A percentile compares a stretch with the other conserved stretches of the same genome.
Conservation (phyloP, 768 basidiomycete genomes). For the Auriscalpium microsporum region DNA sequence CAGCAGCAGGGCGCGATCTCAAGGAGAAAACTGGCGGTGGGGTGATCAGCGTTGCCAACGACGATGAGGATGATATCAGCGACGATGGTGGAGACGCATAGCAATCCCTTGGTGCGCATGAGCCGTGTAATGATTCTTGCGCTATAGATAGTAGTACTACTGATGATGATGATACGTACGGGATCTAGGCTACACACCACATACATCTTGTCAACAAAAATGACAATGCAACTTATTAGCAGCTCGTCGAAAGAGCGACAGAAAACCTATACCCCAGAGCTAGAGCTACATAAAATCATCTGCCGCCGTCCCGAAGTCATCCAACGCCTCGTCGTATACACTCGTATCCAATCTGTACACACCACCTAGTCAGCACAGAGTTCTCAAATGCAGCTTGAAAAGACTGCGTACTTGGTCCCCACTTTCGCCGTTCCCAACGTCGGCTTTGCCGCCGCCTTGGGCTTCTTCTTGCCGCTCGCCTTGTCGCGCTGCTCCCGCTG, state of each 20-base stretch:
- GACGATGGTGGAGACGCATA: conserved; percentile 35
- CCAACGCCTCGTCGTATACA: conserved; percentile 81
- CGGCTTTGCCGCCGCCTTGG: conserved; percentile 63
- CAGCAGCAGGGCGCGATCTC: conserved; percentile 58
- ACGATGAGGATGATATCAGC: conserved; percentile 56
- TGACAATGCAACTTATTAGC: too few species aligned
- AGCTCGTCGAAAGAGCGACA: too few species aligned
- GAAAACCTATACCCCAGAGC: background rate
- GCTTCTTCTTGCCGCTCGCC: conserved; percentile 85
- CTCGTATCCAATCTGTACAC: conserved; percentile 61
- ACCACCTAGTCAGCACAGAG: conserved; percentile 7
- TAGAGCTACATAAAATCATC: conserved; percentile 86
- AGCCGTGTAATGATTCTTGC: too few species aligned
- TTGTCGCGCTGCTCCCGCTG: conserved; percentile 85
- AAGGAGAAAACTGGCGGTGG: conserved; percentile 59
- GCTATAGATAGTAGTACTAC: too few species aligned
- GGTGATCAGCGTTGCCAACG: conserved; percentile 59
- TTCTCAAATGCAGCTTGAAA: background rate
- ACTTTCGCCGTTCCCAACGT: conserved; percentile 65
- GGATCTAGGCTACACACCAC: too few species aligned
- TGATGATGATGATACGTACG: too few species aligned
- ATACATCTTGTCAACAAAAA: too few species aligned
- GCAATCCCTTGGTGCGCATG: too few species aligned
- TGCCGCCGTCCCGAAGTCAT: conserved; percentile 69
- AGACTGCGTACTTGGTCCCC: conserved; percentile 43